Conservation (phyloP, 371 early-diverging fungal species). For the Circinella minor region DNA sequence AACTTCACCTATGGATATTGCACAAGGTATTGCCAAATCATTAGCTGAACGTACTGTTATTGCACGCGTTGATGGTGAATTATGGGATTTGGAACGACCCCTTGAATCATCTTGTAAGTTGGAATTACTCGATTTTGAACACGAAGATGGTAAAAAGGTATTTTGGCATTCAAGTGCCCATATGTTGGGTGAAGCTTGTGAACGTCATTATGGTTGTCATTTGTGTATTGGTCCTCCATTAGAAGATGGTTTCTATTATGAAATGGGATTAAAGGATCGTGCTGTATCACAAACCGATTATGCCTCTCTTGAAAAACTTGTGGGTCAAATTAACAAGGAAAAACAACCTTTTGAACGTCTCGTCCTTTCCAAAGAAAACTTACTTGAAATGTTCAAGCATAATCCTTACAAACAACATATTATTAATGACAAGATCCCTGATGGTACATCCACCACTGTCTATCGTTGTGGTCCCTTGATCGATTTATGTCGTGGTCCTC, state of each 20-base stretch:
- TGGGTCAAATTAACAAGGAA: constrained; percentile 81
- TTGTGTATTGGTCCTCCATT: constrained; percentile 99
- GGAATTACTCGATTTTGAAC: constrained; percentile 96
- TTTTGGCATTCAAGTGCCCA: constrained; percentile 99
- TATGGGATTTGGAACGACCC: constrained; percentile 94
- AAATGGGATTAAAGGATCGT: constrained; percentile 87
- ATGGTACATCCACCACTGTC: constrained; percentile 94
- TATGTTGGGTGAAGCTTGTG: constrained; percentile 98
- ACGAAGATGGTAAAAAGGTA: constrained; percentile 93
- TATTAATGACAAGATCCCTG: constrained; percentile 94
- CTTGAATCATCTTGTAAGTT: constrained; percentile 83
- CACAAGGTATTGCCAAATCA: constrained; percentile 85
- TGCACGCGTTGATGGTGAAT: constrained; percentile 93
- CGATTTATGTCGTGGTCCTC: constrained; percentile 99
- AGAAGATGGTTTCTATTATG: constrained; percentile 99
- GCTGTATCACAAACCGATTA: constrained; percentile 69
- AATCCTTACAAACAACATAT: constrained; percentile 96
- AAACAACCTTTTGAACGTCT: constrained; percentile 96
- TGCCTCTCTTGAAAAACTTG: constrained; percentile 26
- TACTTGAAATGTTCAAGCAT: constrained; percentile 98
- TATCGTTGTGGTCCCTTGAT: constrained; percentile 98
- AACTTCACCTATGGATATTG: constrained; percentile 96
- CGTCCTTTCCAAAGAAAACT: constrained; percentile 86
- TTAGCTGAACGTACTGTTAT: constrained; percentile 92
- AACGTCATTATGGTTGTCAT: constrained; percentile 94